phyloP scores from a whole-genome alignment of 1,284 basidiomycete species.

The Athelia psychrophila region DNA sequence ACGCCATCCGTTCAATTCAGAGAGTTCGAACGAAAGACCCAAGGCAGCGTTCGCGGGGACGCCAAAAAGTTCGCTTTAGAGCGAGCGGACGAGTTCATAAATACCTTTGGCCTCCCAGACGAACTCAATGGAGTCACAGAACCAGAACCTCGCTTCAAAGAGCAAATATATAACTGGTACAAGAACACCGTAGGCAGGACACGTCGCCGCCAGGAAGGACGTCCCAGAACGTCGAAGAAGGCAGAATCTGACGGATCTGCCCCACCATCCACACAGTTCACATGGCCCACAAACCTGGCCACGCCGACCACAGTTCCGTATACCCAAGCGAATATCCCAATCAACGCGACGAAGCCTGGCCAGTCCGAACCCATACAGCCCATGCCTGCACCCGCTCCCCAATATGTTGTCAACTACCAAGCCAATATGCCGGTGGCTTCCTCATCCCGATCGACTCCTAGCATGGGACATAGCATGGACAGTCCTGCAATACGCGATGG shows the following conservation, averaged over 20 bases:
- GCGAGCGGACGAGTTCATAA: constrained; percentile 52
- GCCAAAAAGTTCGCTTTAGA: constrained; percentile 65
- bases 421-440: constrained; percentile 11
- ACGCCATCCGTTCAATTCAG: background rate
- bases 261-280: constrained; percentile 12
- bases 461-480: constrained; percentile 32
- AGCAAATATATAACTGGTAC: constrained; percentile 72
- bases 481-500: constrained; percentile 41
- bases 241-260: constrained; percentile 42
- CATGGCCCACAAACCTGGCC: constrained; percentile 30
- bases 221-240: constrained; percentile 45
- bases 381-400: background rate
- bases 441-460: constrained; percentile 18
- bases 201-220: constrained; percentile 50
- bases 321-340: constrained; percentile 28
- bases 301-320: constrained; percentile 30
- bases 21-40: constrained; percentile 53
- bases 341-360: constrained; percentile 23
- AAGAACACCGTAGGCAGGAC: constrained; percentile 61
- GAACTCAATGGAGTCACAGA: constrained; percentile 51
- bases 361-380: background rate
- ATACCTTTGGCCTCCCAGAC: constrained; percentile 49
- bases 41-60: constrained; percentile 52
- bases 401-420: constrained; percentile 4
- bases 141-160: constrained; percentile 51